These are phyloP conservation scores for Coemansia reversa DNA, from an alignment of 192 early-diverging fungal species.

Conservation along the genomic window DNA sequence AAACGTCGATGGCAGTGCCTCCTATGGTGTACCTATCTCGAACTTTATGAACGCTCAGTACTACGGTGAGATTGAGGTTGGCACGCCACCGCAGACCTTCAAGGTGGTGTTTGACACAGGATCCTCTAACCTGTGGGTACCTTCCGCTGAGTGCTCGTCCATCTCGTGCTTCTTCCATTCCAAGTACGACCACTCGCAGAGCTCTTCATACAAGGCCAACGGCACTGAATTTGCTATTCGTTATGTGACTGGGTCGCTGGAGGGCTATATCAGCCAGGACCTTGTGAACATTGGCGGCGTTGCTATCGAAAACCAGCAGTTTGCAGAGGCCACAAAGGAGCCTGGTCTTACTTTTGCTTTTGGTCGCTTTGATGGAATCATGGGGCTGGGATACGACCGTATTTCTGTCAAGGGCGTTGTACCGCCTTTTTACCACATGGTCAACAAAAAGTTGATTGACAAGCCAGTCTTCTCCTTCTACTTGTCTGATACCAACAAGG, in stretches of 20 bases:
- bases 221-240: slow-evolving; percentile 94
- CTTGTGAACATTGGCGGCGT: slow-evolving; percentile 73
- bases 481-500: slow-evolving; percentile 69
- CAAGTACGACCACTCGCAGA: slow-evolving; percentile 81
- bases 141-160: slow-evolving; percentile 86
- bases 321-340: slow-evolving; percentile 96
- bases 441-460: slow-evolving; percentile 76
- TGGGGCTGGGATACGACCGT: slow-evolving; percentile 86
- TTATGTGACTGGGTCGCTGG: slow-evolving; percentile 90
- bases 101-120: slow-evolving; percentile 94
- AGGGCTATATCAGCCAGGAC: slow-evolving; percentile 91
- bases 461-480: slow-evolving; percentile 90
- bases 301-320: slow-evolving; percentile 69
- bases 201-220: slow-evolving; percentile 78
- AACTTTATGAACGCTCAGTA: slow-evolving; percentile 98
- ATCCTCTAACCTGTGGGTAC: slow-evolving; percentile 95
- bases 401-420: slow-evolving; percentile 87
- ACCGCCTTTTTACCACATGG: slow-evolving; percentile 94
- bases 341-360: slow-evolving; percentile 94
- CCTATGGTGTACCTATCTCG: slow-evolving; percentile 76
- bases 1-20: slow-evolving; percentile 57
- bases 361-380: slow-evolving; percentile 96
- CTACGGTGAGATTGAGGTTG: slow-evolving; percentile 85
- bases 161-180: slow-evolving; percentile 95
- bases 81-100: slow-evolving; percentile 88